These are phyloP conservation scores for Cryptomeria japonica DNA, from an alignment of 75 land plant species.

Conservation along the genomic window DNA sequence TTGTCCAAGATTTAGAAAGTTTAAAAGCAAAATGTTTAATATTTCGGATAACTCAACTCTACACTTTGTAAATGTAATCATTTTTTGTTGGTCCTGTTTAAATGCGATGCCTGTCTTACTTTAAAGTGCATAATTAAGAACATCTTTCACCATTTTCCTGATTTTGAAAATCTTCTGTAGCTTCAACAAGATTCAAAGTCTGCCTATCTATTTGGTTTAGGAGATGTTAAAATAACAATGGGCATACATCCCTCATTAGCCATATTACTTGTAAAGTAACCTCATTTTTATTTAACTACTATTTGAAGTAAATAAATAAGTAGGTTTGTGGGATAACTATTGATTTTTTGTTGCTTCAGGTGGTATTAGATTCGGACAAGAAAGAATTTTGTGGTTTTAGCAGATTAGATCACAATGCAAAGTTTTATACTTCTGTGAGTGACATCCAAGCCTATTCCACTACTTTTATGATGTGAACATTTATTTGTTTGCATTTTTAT, in stretches of 20 bases:
- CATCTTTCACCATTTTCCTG: not conserved
- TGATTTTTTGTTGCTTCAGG: conserved; percentile 33
- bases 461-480: not conserved
- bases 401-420: conserved; percentile 58
- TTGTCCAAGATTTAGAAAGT: no score
- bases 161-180: not conserved
- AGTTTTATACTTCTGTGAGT: conserved; percentile 63
- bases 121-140: not conserved
- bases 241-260: not conserved
- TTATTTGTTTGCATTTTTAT: not conserved
- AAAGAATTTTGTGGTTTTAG: conserved; percentile 70
- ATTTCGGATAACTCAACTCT: no score
- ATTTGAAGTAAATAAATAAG: not conserved
- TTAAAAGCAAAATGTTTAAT: no score
- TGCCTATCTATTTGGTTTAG: not conserved
- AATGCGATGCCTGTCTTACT: not conserved
- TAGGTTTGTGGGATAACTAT: not conserved
- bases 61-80: not conserved
- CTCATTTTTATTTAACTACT: not conserved
- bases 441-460: not conserved
- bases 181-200: not conserved
- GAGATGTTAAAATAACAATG: no score
- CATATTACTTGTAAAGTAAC: not conserved
- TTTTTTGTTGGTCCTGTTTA: not conserved
- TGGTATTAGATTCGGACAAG: conserved; percentile 83